phyloP scores from a whole-genome alignment of 2,329 filamentous ascomycete species.

The Chaetomium olivaceum region DNA sequence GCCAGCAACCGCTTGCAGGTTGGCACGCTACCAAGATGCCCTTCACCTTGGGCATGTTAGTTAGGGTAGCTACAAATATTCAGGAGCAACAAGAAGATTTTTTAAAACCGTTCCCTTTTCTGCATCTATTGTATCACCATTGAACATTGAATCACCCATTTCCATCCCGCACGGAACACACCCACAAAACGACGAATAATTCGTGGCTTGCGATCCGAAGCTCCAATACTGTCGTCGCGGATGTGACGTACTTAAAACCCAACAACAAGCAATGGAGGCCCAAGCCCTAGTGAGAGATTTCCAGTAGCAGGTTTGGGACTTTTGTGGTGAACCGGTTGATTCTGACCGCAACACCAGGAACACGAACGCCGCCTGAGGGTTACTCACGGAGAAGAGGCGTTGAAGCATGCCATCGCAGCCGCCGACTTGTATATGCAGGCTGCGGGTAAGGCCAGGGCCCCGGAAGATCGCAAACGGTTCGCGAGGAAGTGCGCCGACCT shows the following conservation, averaged over 20 bases:
- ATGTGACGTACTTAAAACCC: not conserved
- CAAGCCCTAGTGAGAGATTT: conserved; percentile 45
- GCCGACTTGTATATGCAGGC: conserved; percentile 83
- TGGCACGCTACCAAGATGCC: not conserved
- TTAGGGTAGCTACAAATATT: not conserved
- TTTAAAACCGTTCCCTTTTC: not conserved
- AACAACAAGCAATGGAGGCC: conserved; percentile 46
- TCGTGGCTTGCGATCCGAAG: not conserved
- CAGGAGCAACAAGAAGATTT: not conserved
- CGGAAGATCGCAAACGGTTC: conserved; percentile 66
- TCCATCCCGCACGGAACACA: not conserved
- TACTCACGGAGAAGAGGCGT: conserved; percentile 61
- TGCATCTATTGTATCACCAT: not conserved
- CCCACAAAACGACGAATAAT: not conserved
- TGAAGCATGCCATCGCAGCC: conserved; percentile 73
- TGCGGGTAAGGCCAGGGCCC: conserved; percentile 58
- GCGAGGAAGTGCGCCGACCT: conserved; percentile 69
- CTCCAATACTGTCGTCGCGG: not conserved
- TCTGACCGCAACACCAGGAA: conserved; percentile 44
- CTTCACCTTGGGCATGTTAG: not conserved
- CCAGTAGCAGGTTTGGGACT: not conserved
- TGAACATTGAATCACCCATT: not conserved
- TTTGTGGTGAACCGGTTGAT: accelerated
- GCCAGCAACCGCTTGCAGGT: not conserved
- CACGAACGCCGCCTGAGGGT: conserved; percentile 53